These are phyloP conservation scores for Leishmania lainsoni DNA, from an alignment of 208 protist species.

Conservation along the genomic window DNA sequence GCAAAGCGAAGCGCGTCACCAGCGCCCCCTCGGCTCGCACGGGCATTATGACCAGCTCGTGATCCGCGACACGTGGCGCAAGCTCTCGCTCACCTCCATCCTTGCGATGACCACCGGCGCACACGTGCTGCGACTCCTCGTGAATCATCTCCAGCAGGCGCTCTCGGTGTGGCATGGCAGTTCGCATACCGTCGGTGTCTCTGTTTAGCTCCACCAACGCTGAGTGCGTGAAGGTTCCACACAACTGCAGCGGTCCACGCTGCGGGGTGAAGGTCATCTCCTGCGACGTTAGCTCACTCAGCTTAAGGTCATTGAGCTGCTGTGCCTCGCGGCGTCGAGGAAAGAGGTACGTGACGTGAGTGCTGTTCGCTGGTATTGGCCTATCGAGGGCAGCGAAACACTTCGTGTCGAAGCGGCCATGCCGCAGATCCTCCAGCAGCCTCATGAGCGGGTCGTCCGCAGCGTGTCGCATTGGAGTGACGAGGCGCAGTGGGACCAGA, in stretches of 20 bases:
- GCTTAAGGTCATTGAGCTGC: slow-evolving; percentile 72
- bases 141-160: slow-evolving; percentile 43
- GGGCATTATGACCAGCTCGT: slow-evolving; percentile 80
- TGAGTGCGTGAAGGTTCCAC: slow-evolving; percentile 63
- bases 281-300: slow-evolving; percentile 57
- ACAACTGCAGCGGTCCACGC: slow-evolving; percentile 73
- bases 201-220: slow-evolving; percentile 49
- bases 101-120: neutral
- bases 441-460: slow-evolving; percentile 54
- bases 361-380: slow-evolving; percentile 44
- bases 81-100: neutral
- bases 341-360: slow-evolving; percentile 84
- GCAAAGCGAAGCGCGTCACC: slow-evolving; percentile 42
- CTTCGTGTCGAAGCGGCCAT: slow-evolving; percentile 53
- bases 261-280: slow-evolving; percentile 77
- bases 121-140: slow-evolving; percentile 15
- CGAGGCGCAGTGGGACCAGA: slow-evolving; percentile 60
- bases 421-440: slow-evolving; percentile 64
- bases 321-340: slow-evolving; percentile 75
- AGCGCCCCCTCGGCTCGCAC: slow-evolving; percentile 17
- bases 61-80: slow-evolving; percentile 27
- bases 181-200: slow-evolving; percentile 17
- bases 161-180: slow-evolving; percentile 28
- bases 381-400: slow-evolving; percentile 57
- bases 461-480: slow-evolving; percentile 84